Evolutionary conservation across 495 filamentous ascomycete species (phyloP).

Genomic region (Lasiosphaeriaceae sp.): DNA sequence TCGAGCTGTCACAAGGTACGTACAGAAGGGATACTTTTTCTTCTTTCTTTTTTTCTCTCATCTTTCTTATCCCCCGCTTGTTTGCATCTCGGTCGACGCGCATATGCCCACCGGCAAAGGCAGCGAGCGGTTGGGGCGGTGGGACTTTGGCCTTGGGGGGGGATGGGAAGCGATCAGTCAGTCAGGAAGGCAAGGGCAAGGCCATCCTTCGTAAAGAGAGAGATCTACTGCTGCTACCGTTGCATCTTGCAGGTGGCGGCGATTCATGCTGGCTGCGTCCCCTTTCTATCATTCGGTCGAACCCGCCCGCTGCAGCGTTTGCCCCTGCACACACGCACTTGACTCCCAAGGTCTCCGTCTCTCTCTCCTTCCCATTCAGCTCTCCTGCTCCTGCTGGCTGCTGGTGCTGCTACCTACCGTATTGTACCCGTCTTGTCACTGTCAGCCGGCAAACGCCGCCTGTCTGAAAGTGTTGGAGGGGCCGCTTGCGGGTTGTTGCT

Average conservation of each 20-base stretch:
- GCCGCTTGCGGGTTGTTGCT: neutral
- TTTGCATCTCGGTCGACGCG: too few species aligned
- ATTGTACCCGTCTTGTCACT: neutral
- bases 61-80: too few species aligned
- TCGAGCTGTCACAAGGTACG: too few species aligned
- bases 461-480: neutral
- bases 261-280: neutral
- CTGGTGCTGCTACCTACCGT: neutral
- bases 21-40: too few species aligned
- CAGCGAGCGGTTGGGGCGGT: too few species aligned
- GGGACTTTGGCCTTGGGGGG: too few species aligned
- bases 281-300: neutral
- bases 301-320: conserved; percentile 1
- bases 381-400: neutral
- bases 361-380: conserved; percentile 7
- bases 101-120: too few species aligned
- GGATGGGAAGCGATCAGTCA: neutral
- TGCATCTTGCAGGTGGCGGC: neutral
- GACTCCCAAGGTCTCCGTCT: conserved; percentile 8
- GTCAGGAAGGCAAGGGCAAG: neutral
- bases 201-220: neutral
- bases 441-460: conserved; percentile 10
- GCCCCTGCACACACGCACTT: neutral
- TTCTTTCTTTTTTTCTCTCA: too few species aligned
- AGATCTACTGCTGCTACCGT: neutral